Evolutionary conservation across 306 rosid species (phyloP), one percentile per base, ranked within the genome.

Genomic region (Ammopiptanthus mongolicus): DNA sequence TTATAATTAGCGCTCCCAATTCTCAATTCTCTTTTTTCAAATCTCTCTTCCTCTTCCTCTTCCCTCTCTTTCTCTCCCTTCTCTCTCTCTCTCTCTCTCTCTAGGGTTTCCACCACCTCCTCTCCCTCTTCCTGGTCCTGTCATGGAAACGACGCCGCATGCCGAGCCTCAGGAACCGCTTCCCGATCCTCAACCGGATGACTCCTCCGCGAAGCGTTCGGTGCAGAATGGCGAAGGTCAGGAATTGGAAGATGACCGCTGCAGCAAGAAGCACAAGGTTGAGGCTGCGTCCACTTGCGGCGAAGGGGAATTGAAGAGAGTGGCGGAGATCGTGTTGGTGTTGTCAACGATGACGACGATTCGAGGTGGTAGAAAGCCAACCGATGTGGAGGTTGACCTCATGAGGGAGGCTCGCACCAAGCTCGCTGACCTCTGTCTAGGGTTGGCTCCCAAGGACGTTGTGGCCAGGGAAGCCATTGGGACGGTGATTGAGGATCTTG

Each of bases 291-390:
- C 28, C 2, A 60, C 28, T 5, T 15, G 23, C n/a, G 2, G 71
- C 6, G 50, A 44, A 39, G 75, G 44, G 10, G 86, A 79, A 23
- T 78, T 90, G 61, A 90, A 82, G 90, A 80, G 92, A 74, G 98
- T 95, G 68, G 99, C 99, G 73, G 97, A 92, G 89, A 90, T 95
- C 83, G 93, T 95, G 58, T 55, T 95, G 69, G 97, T 86, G 19
- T 55, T 95, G 82, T 92, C 97, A 6, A 82, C 97, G 1, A 87
- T 95, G 99, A 86, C 93, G 39, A 69, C 84, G 31, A 78, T 95
- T 74, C 93, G 99, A 6, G 97, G 80, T 0, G 96, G 97, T 0
- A 68, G 89, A 44, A 88, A 83, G 58, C 98, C 99, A 7, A 85
- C 87, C 34, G 89, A 86, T 14, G 82, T 61, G 0, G 99, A 95